Percentiles rank a stretch among this genome's conserved stretches.
Conservation (phyloP, 1,139 yeast species). For the Kodamaea suecica region DNA sequence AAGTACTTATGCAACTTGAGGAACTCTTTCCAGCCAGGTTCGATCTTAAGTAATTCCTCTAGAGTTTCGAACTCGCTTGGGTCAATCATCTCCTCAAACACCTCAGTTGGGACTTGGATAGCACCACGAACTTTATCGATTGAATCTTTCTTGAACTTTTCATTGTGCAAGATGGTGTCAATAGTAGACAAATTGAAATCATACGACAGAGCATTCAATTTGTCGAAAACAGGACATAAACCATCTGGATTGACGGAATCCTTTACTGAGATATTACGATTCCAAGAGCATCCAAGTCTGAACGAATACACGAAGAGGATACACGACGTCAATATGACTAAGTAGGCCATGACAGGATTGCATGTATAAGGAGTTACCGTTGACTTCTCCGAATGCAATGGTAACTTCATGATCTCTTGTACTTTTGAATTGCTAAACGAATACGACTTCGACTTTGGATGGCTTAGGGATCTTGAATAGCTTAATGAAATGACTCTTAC, state of each 20-base stretch:
- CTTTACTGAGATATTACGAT: background rate
- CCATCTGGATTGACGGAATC: conserved; percentile 18
- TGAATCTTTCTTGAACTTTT: conserved; percentile 37
- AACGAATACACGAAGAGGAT: too few relatives aligned
- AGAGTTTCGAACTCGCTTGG: conserved; percentile 13
- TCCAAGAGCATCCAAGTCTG: too few relatives aligned
- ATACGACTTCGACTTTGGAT: too few relatives aligned
- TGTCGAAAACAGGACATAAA: conserved; percentile 35
- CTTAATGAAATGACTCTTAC: too few relatives aligned
- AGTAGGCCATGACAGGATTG: too few relatives aligned
- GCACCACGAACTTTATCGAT: conserved; percentile 50
- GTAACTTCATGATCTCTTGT: too few relatives aligned
- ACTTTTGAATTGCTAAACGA: too few relatives aligned
- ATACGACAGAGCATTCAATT: conserved; percentile 26
- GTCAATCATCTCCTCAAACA: conserved; percentile 47
- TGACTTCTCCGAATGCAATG: too few relatives aligned
- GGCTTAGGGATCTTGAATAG: too few relatives aligned
- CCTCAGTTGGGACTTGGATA: conserved; percentile 59
- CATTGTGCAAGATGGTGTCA: conserved; percentile 33
- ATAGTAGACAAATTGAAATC: conserved; percentile 23
- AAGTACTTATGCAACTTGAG: conserved; percentile 29
- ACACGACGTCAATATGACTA: too few relatives aligned
- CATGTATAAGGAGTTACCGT: too few relatives aligned
- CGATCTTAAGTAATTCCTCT: conserved; percentile 24
- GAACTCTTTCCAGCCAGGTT: conserved; percentile 29